Conservation (phyloP, 2,329 filamentous ascomycete species). For the Leptoxyphium fumago region DNA sequence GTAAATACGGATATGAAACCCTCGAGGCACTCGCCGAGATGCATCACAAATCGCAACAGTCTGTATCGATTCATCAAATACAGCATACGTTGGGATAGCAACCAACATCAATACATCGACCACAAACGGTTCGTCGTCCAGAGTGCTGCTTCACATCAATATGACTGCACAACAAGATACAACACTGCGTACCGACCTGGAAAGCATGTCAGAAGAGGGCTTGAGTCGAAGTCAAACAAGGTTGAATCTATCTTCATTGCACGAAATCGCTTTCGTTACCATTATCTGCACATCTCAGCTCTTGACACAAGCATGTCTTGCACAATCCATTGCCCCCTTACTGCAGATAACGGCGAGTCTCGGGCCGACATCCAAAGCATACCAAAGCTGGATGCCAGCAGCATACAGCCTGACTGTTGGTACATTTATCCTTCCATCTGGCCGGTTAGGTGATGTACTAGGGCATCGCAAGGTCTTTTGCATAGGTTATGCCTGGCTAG, state of each 20-base stretch:
- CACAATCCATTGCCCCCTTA: slow-evolving; percentile 19
- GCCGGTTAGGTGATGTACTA: slow-evolving; percentile 29
- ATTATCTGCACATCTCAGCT: neutral
- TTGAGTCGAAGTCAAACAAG: too few relatives aligned
- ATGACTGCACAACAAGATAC: too few relatives aligned
- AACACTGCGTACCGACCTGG: too few relatives aligned
- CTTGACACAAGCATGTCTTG: neutral
- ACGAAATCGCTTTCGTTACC: neutral
- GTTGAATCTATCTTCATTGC: neutral
- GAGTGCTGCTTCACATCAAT: too few relatives aligned
- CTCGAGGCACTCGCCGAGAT: too few relatives aligned
- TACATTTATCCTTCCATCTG: slow-evolving; percentile 31
- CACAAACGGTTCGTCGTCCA: too few relatives aligned
- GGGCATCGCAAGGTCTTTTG: slow-evolving; percentile 29
- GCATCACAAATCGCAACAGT: too few relatives aligned
- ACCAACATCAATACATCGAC: too few relatives aligned
- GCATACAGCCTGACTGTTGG: slow-evolving; percentile 30
- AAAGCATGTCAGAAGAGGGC: too few relatives aligned
- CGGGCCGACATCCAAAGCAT: slow-evolving; percentile 24
- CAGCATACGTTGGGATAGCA: too few relatives aligned
- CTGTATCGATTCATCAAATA: too few relatives aligned
- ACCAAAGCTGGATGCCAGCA: slow-evolving; percentile 30
- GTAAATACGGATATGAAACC: too few relatives aligned
- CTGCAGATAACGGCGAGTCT: slow-evolving; percentile 30
- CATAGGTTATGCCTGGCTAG: slow-evolving; percentile 26